Conservation (phyloP, 2,329 filamentous ascomycete genomes). For the Aspergillus sp. region DNA sequence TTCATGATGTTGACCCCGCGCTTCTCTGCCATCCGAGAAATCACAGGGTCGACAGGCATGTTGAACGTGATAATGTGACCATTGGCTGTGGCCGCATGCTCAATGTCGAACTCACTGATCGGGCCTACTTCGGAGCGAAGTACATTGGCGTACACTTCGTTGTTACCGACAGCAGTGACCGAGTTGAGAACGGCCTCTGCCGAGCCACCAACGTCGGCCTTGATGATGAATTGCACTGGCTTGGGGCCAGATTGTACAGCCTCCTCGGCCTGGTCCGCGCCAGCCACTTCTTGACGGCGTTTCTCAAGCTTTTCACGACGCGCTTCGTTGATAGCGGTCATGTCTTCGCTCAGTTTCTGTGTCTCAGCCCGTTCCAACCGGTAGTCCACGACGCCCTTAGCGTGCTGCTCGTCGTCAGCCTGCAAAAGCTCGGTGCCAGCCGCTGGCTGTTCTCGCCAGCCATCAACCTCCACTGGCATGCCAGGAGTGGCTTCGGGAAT, state of each 20-base stretch:
- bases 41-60: slow-evolving; percentile 65
- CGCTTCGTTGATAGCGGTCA: slow-evolving; percentile 74
- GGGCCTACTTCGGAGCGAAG: slow-evolving; percentile 76
- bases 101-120: slow-evolving; percentile 82
- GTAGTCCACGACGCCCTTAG: slow-evolving; percentile 75
- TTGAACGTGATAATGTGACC: slow-evolving; percentile 89
- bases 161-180: slow-evolving; percentile 76
- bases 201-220: slow-evolving; percentile 90
- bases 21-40: slow-evolving; percentile 69
- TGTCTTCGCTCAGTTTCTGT: slow-evolving; percentile 65
- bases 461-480: slow-evolving; percentile 86
- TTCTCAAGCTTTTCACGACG: slow-evolving; percentile 63
- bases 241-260: slow-evolving; percentile 53
- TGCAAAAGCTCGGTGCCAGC: slow-evolving; percentile 89
- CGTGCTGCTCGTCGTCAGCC: slow-evolving; percentile 74
- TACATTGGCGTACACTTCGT: slow-evolving; percentile 76
- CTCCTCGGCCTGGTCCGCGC: slow-evolving; percentile 36
- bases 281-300: slow-evolving; percentile 37
- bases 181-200: slow-evolving; percentile 85
- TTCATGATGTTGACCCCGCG: slow-evolving; percentile 77
- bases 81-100: slow-evolving; percentile 76
- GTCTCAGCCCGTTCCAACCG: slow-evolving; percentile 72
- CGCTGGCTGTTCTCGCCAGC: slow-evolving; percentile 85
- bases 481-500: slow-evolving; percentile 78
- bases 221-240: slow-evolving; percentile 79